Evolutionary conservation across 768 basidiomycete genomes (phyloP).

Genomic region (Termitomyces sp.): DNA sequence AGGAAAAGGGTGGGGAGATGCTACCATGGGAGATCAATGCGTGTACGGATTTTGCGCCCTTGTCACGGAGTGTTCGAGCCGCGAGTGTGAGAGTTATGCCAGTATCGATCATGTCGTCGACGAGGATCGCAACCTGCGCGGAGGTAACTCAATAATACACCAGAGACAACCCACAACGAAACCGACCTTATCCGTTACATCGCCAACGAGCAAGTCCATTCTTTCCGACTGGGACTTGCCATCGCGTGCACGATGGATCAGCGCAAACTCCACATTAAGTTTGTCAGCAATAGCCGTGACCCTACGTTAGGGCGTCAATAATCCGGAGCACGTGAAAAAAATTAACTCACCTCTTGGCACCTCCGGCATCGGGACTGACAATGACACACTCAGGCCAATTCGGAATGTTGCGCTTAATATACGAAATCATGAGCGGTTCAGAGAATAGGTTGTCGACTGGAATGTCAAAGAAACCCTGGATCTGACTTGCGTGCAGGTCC

Average conservation of each 20-base stretch:
- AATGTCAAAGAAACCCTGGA: conserved; percentile 98
- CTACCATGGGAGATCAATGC: conserved; percentile 91
- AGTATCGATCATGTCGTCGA: conserved; percentile 99
- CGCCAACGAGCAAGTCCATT: conserved; percentile 94
- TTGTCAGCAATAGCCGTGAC: conserved; percentile 95
- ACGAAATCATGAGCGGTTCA: conserved; percentile 91
- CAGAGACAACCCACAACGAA: background rate
- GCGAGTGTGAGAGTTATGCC: conserved; percentile 87
- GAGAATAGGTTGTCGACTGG: conserved; percentile 97
- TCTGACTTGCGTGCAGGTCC: conserved; percentile 96
- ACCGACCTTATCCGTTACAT: conserved; percentile 81
- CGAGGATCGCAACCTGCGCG: conserved; percentile 79
- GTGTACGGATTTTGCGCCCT: conserved; percentile 82
- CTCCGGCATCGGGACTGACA: conserved; percentile 96
- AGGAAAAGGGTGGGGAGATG: conserved; percentile 11
- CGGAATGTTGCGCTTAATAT: conserved; percentile 82
- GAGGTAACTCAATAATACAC: background rate
- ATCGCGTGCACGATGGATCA: conserved; percentile 89
- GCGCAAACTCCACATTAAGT: conserved; percentile 89
- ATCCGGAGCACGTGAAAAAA: conserved; percentile 7
- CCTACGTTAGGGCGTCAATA: conserved; percentile 22
- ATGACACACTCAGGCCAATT: conserved; percentile 88
- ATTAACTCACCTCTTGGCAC: conserved; percentile 85
- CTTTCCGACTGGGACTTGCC: conserved; percentile 63
- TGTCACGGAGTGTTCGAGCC: conserved; percentile 78